phyloP scores from a whole-genome alignment of 2,329 filamentous ascomycete genomes.

The Tolypocladium ophioglossoides region DNA sequence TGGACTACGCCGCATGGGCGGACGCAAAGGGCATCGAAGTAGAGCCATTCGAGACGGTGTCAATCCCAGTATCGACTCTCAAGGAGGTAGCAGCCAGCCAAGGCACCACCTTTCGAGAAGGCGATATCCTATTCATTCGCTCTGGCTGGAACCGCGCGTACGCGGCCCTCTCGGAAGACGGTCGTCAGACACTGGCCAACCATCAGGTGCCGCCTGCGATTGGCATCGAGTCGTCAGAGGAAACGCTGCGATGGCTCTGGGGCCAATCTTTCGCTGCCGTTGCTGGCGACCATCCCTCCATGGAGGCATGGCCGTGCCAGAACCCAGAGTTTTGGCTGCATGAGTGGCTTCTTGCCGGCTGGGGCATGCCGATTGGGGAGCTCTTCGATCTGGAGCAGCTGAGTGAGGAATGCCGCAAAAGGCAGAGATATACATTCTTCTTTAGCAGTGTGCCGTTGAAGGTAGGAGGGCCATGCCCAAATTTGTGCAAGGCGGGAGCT shows the following conservation, averaged over 20 bases:
- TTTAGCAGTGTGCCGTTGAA: constrained; percentile 27
- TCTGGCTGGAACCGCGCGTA: constrained; percentile 39
- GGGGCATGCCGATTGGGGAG: constrained; percentile 41
- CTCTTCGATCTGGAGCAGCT: constrained; percentile 34
- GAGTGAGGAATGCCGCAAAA: constrained; percentile 19
- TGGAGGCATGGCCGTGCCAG: constrained; percentile 37
- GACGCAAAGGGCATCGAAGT: constrained; percentile 22
- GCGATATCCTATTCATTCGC: constrained; percentile 48
- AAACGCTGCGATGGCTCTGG: constrained; percentile 46
- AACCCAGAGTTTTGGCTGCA: constrained; percentile 23
- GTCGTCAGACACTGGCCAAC: constrained; percentile 24
- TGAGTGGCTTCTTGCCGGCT: constrained; percentile 36
- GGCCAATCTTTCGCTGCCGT: constrained; percentile 43
- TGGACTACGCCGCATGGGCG: constrained; percentile 41
- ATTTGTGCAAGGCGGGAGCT: not conserved
- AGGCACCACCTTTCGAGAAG: constrained; percentile 29
- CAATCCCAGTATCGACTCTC: constrained; percentile 32
- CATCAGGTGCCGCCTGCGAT: constrained; percentile 16
- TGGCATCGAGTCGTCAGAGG: constrained; percentile 37
- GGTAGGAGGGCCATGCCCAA: constrained; percentile 3
- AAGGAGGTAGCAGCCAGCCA: constrained; percentile 32
- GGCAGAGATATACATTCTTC: constrained; percentile 28
- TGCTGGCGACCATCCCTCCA: constrained; percentile 41
- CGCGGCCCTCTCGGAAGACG: constrained; percentile 21
- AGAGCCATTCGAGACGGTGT: constrained; percentile 26